Evolutionary conservation across 2,329 filamentous ascomycete species (phyloP).

Genomic region (Massarina eburnea): DNA sequence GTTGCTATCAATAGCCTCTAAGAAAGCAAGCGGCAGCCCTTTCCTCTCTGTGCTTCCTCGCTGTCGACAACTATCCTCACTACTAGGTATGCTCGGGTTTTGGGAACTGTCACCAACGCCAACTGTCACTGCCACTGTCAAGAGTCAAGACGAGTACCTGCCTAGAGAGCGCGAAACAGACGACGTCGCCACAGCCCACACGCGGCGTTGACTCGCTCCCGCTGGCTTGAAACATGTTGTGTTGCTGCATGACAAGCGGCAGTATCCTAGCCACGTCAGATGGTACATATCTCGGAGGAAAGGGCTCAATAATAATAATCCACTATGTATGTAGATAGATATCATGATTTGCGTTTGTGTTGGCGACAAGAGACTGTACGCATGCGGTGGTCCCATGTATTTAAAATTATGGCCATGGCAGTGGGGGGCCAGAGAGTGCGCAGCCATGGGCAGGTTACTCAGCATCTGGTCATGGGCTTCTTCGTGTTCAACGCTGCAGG

Average conservation of each 20-base stretch:
- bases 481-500: conserved; percentile 33
- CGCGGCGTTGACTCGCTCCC: not conserved
- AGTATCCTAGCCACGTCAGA: conserved; percentile 3
- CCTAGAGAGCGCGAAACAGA: not conserved
- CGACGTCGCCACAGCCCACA: not conserved
- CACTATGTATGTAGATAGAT: too few relatives aligned
- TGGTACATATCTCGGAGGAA: conserved; percentile 3
- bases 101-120: not conserved
- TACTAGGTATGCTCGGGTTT: too few relatives aligned
- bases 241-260: conserved; percentile 6
- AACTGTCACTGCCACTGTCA: not conserved
- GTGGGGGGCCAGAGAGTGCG: not conserved
- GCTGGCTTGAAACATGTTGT: conserved; percentile 1
- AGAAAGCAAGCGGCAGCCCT: not conserved
- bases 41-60: not conserved
- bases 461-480: conserved; percentile 9
- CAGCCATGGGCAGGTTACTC: not conserved
- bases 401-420: not conserved
- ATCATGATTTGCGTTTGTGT: too few relatives aligned
- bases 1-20: not conserved
- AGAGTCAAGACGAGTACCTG: not conserved
- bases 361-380: conserved; percentile 17
- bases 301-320: conserved; percentile 11
- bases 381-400: conserved; percentile 23
- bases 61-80: not conserved